Evolutionary conservation across 352 stramenopile genomes (phyloP).

Genomic region (Phytophthora multivora): DNA sequence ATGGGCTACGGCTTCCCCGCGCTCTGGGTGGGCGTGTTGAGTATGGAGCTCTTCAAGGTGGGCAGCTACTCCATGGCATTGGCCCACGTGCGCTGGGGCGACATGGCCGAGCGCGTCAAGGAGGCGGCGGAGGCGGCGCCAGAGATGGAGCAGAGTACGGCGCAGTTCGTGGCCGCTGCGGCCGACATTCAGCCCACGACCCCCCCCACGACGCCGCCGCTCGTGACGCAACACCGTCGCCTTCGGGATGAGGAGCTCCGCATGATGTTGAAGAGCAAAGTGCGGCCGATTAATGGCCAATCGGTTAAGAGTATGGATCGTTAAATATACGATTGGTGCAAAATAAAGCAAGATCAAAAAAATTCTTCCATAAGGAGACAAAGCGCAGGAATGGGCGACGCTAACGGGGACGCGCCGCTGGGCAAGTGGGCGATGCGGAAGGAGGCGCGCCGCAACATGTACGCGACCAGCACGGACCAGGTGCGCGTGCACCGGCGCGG

Average conservation of each 20-base stretch:
- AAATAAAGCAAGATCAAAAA: constrained; percentile 10
- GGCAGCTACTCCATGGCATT: constrained; percentile 51
- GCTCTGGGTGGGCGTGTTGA: constrained; percentile 66
- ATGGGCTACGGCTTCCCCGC: constrained; percentile 62
- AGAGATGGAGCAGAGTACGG: constrained; percentile 53
- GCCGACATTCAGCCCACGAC: constrained; percentile 63
- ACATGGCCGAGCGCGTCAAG: constrained; percentile 52
- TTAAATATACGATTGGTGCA: constrained; percentile 11
- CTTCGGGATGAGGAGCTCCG: constrained; percentile 14
- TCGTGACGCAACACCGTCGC: constrained; percentile 40
- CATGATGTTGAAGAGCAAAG: constrained; percentile 14
- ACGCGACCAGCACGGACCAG: constrained; percentile 80
- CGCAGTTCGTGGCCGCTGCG: constrained; percentile 68
- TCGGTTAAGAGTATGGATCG: constrained; percentile 13
- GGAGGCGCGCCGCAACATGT: constrained; percentile 84
- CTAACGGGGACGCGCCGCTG: constrained; percentile 45
- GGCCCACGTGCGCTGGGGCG: constrained; percentile 49
- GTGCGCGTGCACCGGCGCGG: constrained; percentile 62
- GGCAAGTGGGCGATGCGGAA: constrained; percentile 72
- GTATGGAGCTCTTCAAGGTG: constrained; percentile 74
- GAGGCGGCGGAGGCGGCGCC: constrained; percentile 46
- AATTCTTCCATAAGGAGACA: background rate
- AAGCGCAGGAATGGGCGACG: constrained; percentile 23
- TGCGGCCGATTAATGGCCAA: constrained; percentile 25
- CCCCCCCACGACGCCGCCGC: constrained; percentile 44